Conservation (phyloP, 768 basidiomycete genomes). For the Lactifluus subvellereus region DNA sequence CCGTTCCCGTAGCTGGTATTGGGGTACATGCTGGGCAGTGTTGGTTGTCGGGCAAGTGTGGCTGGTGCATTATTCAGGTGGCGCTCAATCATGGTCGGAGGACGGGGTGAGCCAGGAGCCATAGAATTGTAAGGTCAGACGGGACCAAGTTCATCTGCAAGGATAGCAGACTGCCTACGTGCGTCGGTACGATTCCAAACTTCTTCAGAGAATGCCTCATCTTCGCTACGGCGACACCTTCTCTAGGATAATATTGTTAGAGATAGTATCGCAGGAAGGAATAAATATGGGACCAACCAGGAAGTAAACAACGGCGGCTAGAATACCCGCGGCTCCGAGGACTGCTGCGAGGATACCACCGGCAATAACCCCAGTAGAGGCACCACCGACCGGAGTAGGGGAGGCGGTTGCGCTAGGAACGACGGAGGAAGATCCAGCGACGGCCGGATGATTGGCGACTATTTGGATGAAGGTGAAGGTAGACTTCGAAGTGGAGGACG, state of each 20-base stretch:
- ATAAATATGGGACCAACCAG: constrained; percentile 29
- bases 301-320: constrained; percentile 33
- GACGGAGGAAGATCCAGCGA: constrained; percentile 3
- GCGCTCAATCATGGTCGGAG: constrained; percentile 60
- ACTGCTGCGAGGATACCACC: constrained; percentile 35
- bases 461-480: constrained; percentile 12
- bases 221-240: constrained; percentile 28
- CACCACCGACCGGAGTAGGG: constrained; percentile 10
- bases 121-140: constrained; percentile 35
- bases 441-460: background rate
- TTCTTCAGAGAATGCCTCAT: constrained; percentile 31
- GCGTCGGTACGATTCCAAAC: constrained; percentile 53
- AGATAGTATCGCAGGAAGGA: background rate
- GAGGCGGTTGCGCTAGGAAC: constrained; percentile 5
- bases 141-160: constrained; percentile 35
- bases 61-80: constrained; percentile 33
- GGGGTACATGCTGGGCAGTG: constrained; percentile 18
- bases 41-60: constrained; percentile 15
- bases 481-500: background rate
- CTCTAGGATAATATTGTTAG: constrained; percentile 14
- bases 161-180: constrained; percentile 54
- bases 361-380: constrained; percentile 27
- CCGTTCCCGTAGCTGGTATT: constrained; percentile 11
- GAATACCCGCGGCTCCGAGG: constrained; percentile 31
- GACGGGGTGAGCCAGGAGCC: constrained; percentile 44